Base-by-base conservation (phyloP, 345 rosid genomes). In the Cardamine occulta region DNA sequence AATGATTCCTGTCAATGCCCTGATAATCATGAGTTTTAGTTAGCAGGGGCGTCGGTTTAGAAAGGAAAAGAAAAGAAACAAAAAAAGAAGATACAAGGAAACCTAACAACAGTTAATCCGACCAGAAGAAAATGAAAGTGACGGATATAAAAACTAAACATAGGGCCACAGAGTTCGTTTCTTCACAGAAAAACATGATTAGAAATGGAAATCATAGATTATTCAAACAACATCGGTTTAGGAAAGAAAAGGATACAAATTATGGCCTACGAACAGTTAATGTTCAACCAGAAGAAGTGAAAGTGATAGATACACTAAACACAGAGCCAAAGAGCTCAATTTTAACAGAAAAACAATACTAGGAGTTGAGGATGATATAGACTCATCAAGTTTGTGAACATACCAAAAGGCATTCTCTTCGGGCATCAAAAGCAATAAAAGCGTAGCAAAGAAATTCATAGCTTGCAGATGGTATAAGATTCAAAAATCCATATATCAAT, bases 351-450 rank as follows among this genome's bases (percentile, higher is more conserved):
- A 52, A 42, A 31, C 21, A 42, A 53, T 14, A 31, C 3, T 53
- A 51, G 39, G 57, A 63, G 60, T 13, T 14, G 66, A 32, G 47
- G 54, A 72, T 32, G 48, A 59, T 21, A 40, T 12, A 66, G 17
- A 13, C 58, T 39, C 76, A 81, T 34, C n/a, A 66, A 79, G 63
- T 59, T 80, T 75, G 42, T 21, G 70, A 60, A 80, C 86, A 75
- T 86, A 95, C 99, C 99, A 93, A 84, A 96, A 96, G 64, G 99
- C 99, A 89, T 96, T 96, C 86, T 96, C 99, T 86, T 96, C 99
- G 0, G 99, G 96, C 99, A 96, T 96, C 85, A 96, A 85, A 79
- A 96, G 93, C 64, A 96, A 94, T 66, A 96, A 89, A 73, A 96
- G 83, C 24, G 98, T 98, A 78, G 99, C 98, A 83, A 96, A 96